These are phyloP conservation scores for Macroventuria anomochaeta DNA, from an alignment of 2,329 filamentous ascomycete species.

Conservation along the genomic window DNA sequence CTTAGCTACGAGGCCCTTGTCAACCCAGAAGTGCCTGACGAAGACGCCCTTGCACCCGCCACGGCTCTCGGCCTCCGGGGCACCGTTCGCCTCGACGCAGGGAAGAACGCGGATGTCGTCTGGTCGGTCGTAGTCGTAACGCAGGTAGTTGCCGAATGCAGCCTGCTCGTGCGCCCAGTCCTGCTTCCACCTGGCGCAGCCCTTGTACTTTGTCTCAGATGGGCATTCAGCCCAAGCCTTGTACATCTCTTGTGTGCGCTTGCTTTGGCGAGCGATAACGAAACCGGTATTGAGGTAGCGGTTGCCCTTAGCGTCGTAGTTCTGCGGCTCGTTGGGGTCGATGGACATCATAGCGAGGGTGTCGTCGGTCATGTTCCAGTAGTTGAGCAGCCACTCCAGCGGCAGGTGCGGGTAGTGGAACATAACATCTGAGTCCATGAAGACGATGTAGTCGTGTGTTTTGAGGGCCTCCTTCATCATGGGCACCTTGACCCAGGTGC, in stretches of 20 bases:
- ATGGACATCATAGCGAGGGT: slow-evolving; percentile 56
- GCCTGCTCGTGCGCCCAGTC: slow-evolving; percentile 50
- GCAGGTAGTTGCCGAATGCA: slow-evolving; percentile 49
- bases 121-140: slow-evolving; percentile 48
- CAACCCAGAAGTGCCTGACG: slow-evolving; percentile 50
- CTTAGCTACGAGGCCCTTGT: slow-evolving; percentile 43
- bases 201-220: slow-evolving; percentile 42
- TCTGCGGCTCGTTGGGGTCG: slow-evolving; percentile 53
- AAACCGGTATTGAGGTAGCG: slow-evolving; percentile 55
- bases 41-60: slow-evolving; percentile 48
- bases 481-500: slow-evolving; percentile 59
- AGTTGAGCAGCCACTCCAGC: slow-evolving; percentile 59
- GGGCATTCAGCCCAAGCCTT: slow-evolving; percentile 49
- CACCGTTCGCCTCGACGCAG: slow-evolving; percentile 49
- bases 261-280: slow-evolving; percentile 52
- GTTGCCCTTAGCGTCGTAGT: slow-evolving; percentile 52
- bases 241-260: slow-evolving; percentile 48
- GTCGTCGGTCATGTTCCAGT: slow-evolving; percentile 56
- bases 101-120: slow-evolving; percentile 48
- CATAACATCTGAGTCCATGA: slow-evolving; percentile 59
- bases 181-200: slow-evolving; percentile 45
- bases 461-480: slow-evolving; percentile 53
- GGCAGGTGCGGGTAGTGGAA: slow-evolving; percentile 57
- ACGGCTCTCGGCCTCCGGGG: slow-evolving; percentile 42
- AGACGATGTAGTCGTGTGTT: slow-evolving; percentile 54